Base-by-base conservation (phyloP, 108 stramenopile species). In the Nitzschia palea region DNA sequence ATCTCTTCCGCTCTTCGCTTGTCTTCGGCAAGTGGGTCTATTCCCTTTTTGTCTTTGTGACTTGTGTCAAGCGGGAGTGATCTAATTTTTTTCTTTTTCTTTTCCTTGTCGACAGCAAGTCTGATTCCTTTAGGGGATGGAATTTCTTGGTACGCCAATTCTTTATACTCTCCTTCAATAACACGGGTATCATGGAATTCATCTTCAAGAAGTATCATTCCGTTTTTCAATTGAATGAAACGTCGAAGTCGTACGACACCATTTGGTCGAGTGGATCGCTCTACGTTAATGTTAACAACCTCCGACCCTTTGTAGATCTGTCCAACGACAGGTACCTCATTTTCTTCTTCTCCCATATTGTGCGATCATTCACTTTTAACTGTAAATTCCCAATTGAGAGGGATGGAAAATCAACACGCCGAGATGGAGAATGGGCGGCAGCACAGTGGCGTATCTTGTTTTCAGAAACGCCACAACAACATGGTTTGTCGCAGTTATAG, bases 171-270 rank as follows among this genome's bases (percentile, higher is more conserved):
- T 0, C 52, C 65, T 18, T 48, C 50, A 26, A 66, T 54, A 40
- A 54, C 32, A 15, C 52, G 28, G 17, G 14, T 15, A 17, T 66
- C 65, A 12, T 66, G 6, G 25, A 26, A 66, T 12, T 23, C 22
- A 44, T 66, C 65, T 66, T 66, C 65, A 9, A 66, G 32, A 12
- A 66, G 25, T n/a, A 66, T 66, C 52, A 66, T 54, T 20, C 65
- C 65, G 23, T 12, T 32, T n/a, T 53, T 26, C 2, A 66, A 36
- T 27, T 52, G 15, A 66, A 66, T 66, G n/a, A 47, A 31, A 15
- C 36, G 17, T 34, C 65, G 51, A 4, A 53, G 22, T 54, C 45
- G 6, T 28, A 66, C 34, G 15, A 48, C 14, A 17, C 65, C 65
- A 37, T 40, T 66, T 23, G 59, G 59, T 22, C 59, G 59, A 1